phyloP scores from a whole-genome alignment of 495 filamentous ascomycete species.

The Amniculicola lignicola region DNA sequence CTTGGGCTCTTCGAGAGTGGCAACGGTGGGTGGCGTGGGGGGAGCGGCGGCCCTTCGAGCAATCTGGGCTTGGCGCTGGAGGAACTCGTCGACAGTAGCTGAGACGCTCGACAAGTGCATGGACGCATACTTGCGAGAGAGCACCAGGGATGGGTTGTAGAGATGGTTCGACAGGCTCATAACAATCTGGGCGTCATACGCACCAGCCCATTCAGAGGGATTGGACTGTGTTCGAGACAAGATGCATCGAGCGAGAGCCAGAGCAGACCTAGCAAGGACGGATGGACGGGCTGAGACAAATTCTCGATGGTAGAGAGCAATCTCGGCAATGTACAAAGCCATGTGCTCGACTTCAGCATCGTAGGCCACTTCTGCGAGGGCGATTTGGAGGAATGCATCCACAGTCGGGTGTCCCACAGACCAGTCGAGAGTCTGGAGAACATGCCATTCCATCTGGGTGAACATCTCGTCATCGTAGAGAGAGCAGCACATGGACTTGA shows the following conservation, averaged over 20 bases:
- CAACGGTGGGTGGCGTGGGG: slow-evolving; percentile 67
- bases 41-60: slow-evolving; percentile 55
- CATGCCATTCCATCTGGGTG: slow-evolving; percentile 99
- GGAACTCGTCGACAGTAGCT: slow-evolving; percentile 76
- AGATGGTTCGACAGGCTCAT: slow-evolving; percentile 80
- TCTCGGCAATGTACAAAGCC: slow-evolving; percentile 89
- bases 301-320: slow-evolving; percentile 91
- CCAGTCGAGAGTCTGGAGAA: slow-evolving; percentile 96
- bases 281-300: slow-evolving; percentile 89
- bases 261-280: slow-evolving; percentile 80
- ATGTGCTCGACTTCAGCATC: slow-evolving; percentile 91
- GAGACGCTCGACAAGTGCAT: slow-evolving; percentile 79
- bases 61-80: slow-evolving; percentile 75
- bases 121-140: slow-evolving; percentile 84
- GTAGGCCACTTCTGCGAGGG: slow-evolving; percentile 56
- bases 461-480: slow-evolving; percentile 99
- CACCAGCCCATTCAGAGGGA: slow-evolving; percentile 73
- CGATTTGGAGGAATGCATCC: slow-evolving; percentile 83
- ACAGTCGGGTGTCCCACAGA: slow-evolving; percentile 92
- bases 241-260: slow-evolving; percentile 84
- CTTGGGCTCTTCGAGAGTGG: slow-evolving; percentile 45
- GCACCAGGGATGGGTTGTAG: slow-evolving; percentile 78
- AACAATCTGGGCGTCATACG: slow-evolving; percentile 76
- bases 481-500: slow-evolving; percentile 98
- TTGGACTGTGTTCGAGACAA: slow-evolving; percentile 72